phyloP scores from a whole-genome alignment of 495 filamentous ascomycete genomes.

The Thozetella sp. region DNA sequence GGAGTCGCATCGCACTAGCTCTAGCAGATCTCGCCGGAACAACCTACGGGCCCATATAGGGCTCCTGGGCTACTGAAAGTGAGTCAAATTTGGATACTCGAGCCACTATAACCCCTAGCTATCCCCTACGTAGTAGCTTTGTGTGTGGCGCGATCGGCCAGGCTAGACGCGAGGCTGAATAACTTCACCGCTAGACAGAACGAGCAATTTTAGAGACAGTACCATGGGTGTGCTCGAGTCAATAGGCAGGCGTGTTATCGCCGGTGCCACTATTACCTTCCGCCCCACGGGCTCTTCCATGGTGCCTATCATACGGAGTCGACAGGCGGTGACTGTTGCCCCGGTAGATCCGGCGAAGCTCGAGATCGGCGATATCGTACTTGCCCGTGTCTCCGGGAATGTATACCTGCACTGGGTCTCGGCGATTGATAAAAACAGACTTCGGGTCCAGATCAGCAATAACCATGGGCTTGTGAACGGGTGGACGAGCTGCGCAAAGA shows the following conservation, averaged over 20 bases:
- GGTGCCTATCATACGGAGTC: neutral
- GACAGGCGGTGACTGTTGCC: neutral
- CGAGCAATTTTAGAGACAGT: no score
- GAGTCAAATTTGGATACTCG: no score
- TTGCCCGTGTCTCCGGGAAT: neutral
- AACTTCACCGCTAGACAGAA: no score
- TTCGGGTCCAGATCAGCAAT: neutral
- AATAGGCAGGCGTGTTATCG: neutral
- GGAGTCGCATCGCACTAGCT: no score
- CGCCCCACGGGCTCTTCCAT: neutral
- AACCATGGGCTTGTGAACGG: neutral
- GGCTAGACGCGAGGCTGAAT: no score
- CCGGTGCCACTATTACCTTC: neutral
- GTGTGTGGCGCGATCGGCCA: no score
- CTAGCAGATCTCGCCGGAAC: no score
- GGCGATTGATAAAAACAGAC: neutral
- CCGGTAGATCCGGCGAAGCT: neutral
- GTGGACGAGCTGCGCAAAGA: neutral
- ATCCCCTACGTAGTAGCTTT: no score
- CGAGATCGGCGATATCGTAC: neutral
- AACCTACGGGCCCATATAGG: no score
- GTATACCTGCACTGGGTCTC: neutral
- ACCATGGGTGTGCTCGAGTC: neutral
- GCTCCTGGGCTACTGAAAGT: no score
- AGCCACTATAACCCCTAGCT: no score